Evolutionary conservation across 768 basidiomycete species (phyloP).

Genomic region (Suillus americanus): DNA sequence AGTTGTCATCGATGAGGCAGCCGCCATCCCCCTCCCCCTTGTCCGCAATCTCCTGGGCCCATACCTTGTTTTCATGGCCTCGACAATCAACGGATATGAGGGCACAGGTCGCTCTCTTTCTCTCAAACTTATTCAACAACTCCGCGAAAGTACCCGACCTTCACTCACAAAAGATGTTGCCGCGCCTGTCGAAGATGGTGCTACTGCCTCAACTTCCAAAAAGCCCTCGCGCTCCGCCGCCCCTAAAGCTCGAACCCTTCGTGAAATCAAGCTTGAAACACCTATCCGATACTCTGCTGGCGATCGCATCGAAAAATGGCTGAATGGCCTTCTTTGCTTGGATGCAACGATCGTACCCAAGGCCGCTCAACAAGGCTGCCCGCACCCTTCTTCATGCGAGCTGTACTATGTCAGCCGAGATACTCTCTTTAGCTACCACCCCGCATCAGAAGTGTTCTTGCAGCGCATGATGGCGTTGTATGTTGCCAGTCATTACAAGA

Average conservation of each 20-base stretch:
- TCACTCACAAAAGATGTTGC: constrained; percentile 65
- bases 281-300: constrained; percentile 90
- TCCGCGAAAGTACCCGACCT: constrained; percentile 87
- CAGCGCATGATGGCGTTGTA: constrained; percentile 99
- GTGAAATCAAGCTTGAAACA: constrained; percentile 92
- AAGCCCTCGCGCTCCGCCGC: constrained; percentile 56
- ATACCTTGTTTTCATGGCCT: constrained; percentile 97
- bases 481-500: constrained; percentile 98
- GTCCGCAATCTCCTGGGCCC: constrained; percentile 93
- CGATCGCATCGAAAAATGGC: constrained; percentile 93
- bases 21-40: constrained; percentile 94
- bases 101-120: constrained; percentile 98
- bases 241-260: constrained; percentile 67
- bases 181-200: constrained; percentile 39
- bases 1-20: constrained; percentile 97
- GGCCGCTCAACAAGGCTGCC: constrained; percentile 69
- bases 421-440: constrained; percentile 95
- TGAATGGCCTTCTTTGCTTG: constrained; percentile 86
- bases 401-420: constrained; percentile 95
- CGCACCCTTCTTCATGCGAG: constrained; percentile 92
- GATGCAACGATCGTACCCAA: constrained; percentile 70
- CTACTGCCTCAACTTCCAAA: constrained; percentile 45
- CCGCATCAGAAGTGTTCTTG: constrained; percentile 95
- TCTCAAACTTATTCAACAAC: constrained; percentile 95
- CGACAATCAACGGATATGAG: constrained; percentile 99